These are phyloP conservation scores for Fusarium vanettenii DNA, from an alignment of 2,329 filamentous ascomycete genomes.

Conservation along the genomic window DNA sequence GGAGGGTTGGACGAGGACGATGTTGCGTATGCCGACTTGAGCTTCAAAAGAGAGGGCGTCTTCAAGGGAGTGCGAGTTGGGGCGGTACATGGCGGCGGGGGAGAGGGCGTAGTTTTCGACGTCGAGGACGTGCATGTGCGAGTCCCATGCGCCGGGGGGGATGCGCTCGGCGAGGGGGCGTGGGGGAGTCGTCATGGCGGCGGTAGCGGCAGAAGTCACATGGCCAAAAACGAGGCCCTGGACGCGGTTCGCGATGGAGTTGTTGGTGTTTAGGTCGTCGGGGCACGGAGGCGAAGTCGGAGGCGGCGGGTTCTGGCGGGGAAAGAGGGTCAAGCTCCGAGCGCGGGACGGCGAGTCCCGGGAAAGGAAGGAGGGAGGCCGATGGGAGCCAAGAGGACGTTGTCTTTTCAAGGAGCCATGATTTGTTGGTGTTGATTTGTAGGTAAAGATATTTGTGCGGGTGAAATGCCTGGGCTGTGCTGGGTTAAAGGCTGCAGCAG, in stretches of 20 bases:
- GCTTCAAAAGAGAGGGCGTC: conserved; percentile 64
- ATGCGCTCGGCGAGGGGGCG: conserved; percentile 41
- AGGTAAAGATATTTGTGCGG: neutral
- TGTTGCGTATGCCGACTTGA: conserved; percentile 62
- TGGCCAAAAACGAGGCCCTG: neutral
- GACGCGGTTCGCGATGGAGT: neutral
- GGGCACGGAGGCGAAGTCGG: conserved; percentile 22
- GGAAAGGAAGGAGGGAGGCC: neutral
- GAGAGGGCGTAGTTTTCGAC: conserved; percentile 62
- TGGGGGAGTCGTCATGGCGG: neutral
- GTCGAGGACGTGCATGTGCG: conserved; percentile 73
- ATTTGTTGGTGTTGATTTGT: neutral
- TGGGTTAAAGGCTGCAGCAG: neutral
- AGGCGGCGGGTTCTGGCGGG: conserved; percentile 7
- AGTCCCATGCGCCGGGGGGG: conserved; percentile 65
- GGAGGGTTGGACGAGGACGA: conserved; percentile 71
- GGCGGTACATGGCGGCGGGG: conserved; percentile 62
- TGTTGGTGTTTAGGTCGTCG: neutral
- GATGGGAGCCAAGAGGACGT: neutral
- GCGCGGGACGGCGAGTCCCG: neutral
- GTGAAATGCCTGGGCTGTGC: neutral
- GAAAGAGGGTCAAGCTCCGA: conserved; percentile 12
- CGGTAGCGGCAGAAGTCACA: conserved; percentile 1
- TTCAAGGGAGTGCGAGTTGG: conserved; percentile 59
- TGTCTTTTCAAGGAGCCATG: neutral